phyloP scores from a whole-genome alignment of 495 filamentous ascomycete species.

The Symbiotaphrina buchneri region DNA sequence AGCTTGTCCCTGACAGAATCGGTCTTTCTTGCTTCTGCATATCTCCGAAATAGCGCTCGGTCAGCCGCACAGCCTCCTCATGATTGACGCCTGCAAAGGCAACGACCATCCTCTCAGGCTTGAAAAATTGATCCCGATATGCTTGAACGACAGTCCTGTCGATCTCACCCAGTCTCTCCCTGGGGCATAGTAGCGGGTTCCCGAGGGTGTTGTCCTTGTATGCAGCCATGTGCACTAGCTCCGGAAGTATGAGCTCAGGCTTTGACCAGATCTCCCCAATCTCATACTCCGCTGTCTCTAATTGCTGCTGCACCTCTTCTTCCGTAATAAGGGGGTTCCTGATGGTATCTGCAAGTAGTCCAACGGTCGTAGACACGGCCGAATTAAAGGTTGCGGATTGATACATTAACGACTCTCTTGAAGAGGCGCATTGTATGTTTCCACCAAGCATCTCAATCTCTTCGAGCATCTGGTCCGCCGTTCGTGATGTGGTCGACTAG shows the following conservation, averaged over 20 bases:
- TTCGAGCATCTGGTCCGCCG: slow-evolving; percentile 72
- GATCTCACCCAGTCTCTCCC: slow-evolving; percentile 59
- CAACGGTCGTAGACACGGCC: slow-evolving; percentile 62
- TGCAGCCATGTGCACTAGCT: slow-evolving; percentile 83
- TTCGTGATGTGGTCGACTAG: slow-evolving; percentile 44
- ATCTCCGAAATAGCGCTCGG: slow-evolving; percentile 74
- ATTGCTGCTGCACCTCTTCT: slow-evolving; percentile 65
- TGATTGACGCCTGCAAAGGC: slow-evolving; percentile 89
- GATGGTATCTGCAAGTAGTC: slow-evolving; percentile 82
- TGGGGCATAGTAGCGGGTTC: slow-evolving; percentile 78
- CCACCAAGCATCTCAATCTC: slow-evolving; percentile 69
- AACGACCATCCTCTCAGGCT: slow-evolving; percentile 75
- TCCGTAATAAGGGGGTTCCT: slow-evolving; percentile 77
- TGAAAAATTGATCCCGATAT: slow-evolving; percentile 69
- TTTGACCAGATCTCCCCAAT: slow-evolving; percentile 96
- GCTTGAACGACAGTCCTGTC: slow-evolving; percentile 48
- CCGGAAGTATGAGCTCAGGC: slow-evolving; percentile 86
- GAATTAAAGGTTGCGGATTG: slow-evolving; percentile 96
- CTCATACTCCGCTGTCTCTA: slow-evolving; percentile 84
- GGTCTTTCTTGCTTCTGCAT: slow-evolving; percentile 39
- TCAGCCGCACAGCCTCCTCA: slow-evolving; percentile 51
- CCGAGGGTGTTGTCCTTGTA: slow-evolving; percentile 91
- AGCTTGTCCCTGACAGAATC: slow-evolving; percentile 28
- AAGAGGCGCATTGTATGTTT: slow-evolving; percentile 90
- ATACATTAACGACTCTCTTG: slow-evolving; percentile 94